Base-by-base conservation (phyloP, 306 rosid genomes). In the Dalbergia cultrata region DNA sequence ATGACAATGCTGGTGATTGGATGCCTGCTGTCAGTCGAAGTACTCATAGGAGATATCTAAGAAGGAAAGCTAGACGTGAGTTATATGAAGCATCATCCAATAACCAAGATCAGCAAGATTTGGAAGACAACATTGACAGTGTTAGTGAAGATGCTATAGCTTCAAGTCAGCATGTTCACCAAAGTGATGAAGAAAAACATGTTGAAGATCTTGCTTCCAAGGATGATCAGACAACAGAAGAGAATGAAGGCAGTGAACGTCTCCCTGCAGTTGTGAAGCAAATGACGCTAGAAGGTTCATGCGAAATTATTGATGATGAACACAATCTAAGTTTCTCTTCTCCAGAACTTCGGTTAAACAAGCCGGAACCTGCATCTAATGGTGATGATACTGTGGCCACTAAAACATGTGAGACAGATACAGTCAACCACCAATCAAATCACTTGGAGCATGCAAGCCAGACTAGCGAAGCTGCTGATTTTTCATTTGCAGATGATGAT, bases 11-110 rank as follows among this genome's bases (percentile, higher is more conserved):
- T 44, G 93, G 88, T 58, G 92, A 93, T 72, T 96, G 97, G 99
- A 85, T 83, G 88, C 96, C 97, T 57, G 97, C 98, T 49, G 97
- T 93, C 45, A 87, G 98, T 82, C 86, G 94, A 56, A 96, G 97
- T 82, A 91, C 99, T 39, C 97, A 90, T 73, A 91, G 99, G 85
- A 89, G 94, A 80, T 92, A 37, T 81, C 78, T 90, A 18, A 87
- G 97, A 85, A 90, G 99, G 84, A 88, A 93, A 87, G 91, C 99
- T 75, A 92, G 85, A 59, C 94, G 93, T 0, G 91, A 90, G 62
- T 43, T 84, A 58, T 63, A 76, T 64, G 90, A 88, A 5, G 76
- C 88, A 4, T 72, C 87, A 17, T 77, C 90, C n/a, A 88, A 81
- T 18, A 90, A 73, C 73, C 90, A 87, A 50, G 81, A 80, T 73